Evolutionary conservation across 805 yeast genomes (phyloP).

Genomic region (Lachancea lanzarotensis): DNA sequence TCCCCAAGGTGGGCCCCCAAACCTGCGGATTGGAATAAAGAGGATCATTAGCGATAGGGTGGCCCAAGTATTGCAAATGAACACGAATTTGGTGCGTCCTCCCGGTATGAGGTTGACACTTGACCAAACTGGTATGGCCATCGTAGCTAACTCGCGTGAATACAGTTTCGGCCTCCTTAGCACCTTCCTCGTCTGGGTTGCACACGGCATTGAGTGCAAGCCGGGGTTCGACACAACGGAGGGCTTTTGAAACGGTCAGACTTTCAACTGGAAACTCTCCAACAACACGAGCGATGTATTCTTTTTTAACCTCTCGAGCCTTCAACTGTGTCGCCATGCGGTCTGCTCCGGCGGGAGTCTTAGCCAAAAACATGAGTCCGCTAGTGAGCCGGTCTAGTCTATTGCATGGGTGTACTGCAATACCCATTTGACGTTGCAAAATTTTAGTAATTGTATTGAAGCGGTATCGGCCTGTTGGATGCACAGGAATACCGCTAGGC

Average conservation of each 20-base stretch:
- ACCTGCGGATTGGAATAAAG: conserved; percentile 69
- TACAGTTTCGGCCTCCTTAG: conserved; percentile 65
- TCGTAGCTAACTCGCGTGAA: conserved; percentile 68
- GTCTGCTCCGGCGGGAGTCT: conserved; percentile 72
- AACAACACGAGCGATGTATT: conserved; percentile 78
- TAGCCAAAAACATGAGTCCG: conserved; percentile 89
- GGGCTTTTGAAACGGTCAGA: conserved; percentile 57
- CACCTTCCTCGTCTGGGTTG: conserved; percentile 28
- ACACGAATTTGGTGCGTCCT: conserved; percentile 94
- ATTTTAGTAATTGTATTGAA: conserved; percentile 71
- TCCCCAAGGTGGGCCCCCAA: conserved; percentile 79
- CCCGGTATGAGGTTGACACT: conserved; percentile 84
- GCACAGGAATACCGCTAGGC: conserved; percentile 93
- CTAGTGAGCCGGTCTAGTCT: conserved; percentile 86
- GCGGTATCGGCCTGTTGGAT: conserved; percentile 85
- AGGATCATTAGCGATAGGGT: conserved; percentile 90
- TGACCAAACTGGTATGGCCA: conserved; percentile 55
- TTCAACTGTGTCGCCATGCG: conserved; percentile 62
- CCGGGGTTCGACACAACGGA: conserved; percentile 67
- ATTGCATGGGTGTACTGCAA: conserved; percentile 76
- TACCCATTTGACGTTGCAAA: conserved; percentile 61
- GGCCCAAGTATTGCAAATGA: conserved; percentile 83
- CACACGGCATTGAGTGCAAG: conserved; percentile 57
- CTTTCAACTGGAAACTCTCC: conserved; percentile 75
- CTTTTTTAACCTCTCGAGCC: conserved; percentile 69